Percentiles rank a stretch among this genome's conserved stretches.
phyloP scores from a whole-genome alignment of 345 rosid species.

The Eucalyptus marginata region DNA sequence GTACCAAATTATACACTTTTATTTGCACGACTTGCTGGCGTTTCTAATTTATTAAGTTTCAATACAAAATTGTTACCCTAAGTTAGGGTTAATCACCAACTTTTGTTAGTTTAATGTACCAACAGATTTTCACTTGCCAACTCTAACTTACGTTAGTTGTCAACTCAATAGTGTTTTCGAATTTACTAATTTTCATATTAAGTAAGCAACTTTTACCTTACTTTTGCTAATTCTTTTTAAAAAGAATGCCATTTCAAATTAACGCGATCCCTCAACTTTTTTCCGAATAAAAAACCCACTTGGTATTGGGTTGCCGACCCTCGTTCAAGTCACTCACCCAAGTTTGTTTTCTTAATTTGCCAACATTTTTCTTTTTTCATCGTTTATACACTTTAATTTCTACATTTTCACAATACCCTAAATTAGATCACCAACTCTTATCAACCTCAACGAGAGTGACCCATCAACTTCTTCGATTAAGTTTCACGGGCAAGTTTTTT shows the following conservation, averaged over 20 bases:
- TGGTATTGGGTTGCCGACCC: not conserved
- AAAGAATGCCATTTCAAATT: not conserved
- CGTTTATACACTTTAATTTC: not conserved
- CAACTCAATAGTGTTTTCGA: not conserved
- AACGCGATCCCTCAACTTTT: not conserved
- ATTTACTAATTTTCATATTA: not conserved
- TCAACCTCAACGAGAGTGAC: not conserved
- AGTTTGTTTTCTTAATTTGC: not conserved
- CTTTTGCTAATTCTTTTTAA: not conserved
- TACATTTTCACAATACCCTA: not conserved
- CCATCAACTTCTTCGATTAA: not conserved
- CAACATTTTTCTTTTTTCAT: not conserved
- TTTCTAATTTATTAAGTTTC: not conserved
- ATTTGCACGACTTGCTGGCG: not conserved
- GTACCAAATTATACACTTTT: not conserved
- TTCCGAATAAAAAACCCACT: not conserved
- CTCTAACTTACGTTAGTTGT: not conserved
- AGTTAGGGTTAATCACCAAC: not conserved
- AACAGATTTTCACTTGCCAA: not conserved
- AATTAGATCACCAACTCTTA: not conserved
- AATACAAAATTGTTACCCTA: not conserved
- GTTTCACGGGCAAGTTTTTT: not conserved
- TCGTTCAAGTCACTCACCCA: not conserved
- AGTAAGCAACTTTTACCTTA: not conserved
- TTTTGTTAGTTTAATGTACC: not conserved